These are phyloP conservation scores for Volvariella volvacea DNA, from an alignment of 1,284 basidiomycete genomes.

Conservation along the genomic window DNA sequence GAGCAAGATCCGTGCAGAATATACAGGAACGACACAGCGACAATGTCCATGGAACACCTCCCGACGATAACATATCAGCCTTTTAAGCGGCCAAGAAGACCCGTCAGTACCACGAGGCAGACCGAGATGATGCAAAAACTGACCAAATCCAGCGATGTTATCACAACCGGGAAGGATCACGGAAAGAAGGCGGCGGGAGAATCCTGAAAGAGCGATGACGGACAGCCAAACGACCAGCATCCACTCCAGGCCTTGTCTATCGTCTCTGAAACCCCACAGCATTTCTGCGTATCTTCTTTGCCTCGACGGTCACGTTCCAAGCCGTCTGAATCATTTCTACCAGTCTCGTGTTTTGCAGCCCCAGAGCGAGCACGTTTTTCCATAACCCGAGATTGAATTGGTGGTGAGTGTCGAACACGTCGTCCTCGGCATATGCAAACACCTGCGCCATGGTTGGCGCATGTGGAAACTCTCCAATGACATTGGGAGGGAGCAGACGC, in stretches of 20 bases:
- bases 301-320: slow-evolving; percentile 46
- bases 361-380: slow-evolving; percentile 44
- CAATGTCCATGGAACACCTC: too few species aligned
- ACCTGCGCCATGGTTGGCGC: slow-evolving; percentile 47
- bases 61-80: too few species aligned
- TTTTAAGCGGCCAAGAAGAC: too few species aligned
- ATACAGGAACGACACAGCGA: too few species aligned
- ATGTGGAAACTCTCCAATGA: slow-evolving; percentile 45
- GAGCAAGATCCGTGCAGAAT: too few species aligned
- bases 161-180: too few species aligned
- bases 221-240: too few species aligned
- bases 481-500: slow-evolving; percentile 33
- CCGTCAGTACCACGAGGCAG: too few species aligned
- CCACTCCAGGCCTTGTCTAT: background rate
- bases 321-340: slow-evolving; percentile 38
- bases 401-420: slow-evolving; percentile 28
- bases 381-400: slow-evolving; percentile 42
- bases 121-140: too few species aligned
- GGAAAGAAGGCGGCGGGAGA: too few species aligned
- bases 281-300: slow-evolving; percentile 26
- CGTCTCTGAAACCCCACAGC: slow-evolving; percentile 2
- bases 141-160: too few species aligned
- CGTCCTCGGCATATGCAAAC: slow-evolving; percentile 27
- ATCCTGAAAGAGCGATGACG: too few species aligned
- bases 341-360: slow-evolving; percentile 28